Conservation (phyloP, 352 stramenopile species). For the Phytophthora sansomeana region DNA sequence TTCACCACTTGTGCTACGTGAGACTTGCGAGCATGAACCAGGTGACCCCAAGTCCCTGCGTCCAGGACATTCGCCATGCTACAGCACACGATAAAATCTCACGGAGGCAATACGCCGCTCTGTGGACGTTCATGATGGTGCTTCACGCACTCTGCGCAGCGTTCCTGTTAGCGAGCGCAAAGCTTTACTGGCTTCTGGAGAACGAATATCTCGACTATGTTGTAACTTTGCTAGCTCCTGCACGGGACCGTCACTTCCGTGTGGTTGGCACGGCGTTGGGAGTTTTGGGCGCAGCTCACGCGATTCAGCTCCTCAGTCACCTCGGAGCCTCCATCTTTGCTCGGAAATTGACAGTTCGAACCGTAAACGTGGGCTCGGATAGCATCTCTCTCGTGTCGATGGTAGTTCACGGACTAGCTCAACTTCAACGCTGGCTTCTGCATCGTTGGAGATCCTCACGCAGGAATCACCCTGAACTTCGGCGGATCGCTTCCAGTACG, state of each 20-base stretch:
- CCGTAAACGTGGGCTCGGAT: not conserved
- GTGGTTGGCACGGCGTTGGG: constrained; percentile 22
- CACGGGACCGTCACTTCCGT: constrained; percentile 26
- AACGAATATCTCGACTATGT: constrained; percentile 52
- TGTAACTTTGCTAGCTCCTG: constrained; percentile 31
- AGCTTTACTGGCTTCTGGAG: constrained; percentile 43
- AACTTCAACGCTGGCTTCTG: not conserved
- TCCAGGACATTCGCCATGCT: constrained; percentile 8
- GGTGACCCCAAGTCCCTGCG: not conserved
- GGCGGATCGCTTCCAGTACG: not conserved
- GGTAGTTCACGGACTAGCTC: not conserved
- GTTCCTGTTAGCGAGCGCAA: constrained; percentile 28
- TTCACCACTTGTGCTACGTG: not conserved
- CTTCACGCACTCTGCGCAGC: constrained; percentile 26
- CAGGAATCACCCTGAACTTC: not conserved
- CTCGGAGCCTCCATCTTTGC: constrained; percentile 13
- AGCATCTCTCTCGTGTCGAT: constrained; percentile 3
- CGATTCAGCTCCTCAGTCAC: constrained; percentile 13
- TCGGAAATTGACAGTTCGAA: constrained; percentile 5
- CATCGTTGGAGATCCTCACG: not conserved
- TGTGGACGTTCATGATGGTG: constrained; percentile 22
- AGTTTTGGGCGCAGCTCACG: constrained; percentile 20
- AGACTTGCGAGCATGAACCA: constrained; percentile 11
- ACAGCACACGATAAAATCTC: not conserved
- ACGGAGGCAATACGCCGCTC: constrained; percentile 4